Evolutionary conservation across 106 monocot species (phyloP), one percentile per base, ranked within the genome.

Genomic region (Narthecium ossifragum): DNA sequence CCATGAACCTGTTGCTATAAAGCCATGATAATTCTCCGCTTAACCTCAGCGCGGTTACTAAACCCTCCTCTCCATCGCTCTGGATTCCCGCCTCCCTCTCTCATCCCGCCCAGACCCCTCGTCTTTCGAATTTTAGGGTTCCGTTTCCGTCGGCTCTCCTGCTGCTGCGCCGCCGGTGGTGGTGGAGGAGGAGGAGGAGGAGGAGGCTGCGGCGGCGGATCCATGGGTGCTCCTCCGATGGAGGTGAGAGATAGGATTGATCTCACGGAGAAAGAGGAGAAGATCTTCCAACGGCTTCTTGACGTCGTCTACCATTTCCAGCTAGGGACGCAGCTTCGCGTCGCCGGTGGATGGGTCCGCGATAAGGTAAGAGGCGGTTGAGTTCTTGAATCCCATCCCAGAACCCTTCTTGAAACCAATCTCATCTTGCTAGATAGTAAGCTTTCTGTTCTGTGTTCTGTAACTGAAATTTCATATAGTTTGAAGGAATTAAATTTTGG

Each of bases 311-410:
- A 61, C 37, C 88, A 89, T 69, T 83, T 85, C 70, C 34, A 70
- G 22, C 53, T 93, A 23, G 66, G 75, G 26, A 89, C 85, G 6
- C 79, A 89, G 69, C 78, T 94, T 23, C 73, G 93, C 6, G 93
- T 93, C 14, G 93, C 93, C 8, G 93, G 93, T 32, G 93, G 93
- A 1, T 93, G 93, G 93, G 93, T 93, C 10, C 85, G 93, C 15
- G 93, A 93, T 62, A 93, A 93, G 88, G 88, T 88, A n/a, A n/a
- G n/a, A n/a, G n/a, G n/a, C n/a, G n/a, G n/a, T n/a, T n/a, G n/a
- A n/a, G n/a, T n/a, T n/a, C n/a, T n/a, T n/a, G n/a, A n/a, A n/a
- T n/a, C n/a, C n/a, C n/a, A n/a, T n/a, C n/a, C n/a, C n/a, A n/a
- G n/a, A n/a, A n/a, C n/a, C n/a, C n/a, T n/a, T n/a, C n/a, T n/a